Conservation (phyloP, 2,329 filamentous ascomycete genomes). For the Leptographium flavum region DNA sequence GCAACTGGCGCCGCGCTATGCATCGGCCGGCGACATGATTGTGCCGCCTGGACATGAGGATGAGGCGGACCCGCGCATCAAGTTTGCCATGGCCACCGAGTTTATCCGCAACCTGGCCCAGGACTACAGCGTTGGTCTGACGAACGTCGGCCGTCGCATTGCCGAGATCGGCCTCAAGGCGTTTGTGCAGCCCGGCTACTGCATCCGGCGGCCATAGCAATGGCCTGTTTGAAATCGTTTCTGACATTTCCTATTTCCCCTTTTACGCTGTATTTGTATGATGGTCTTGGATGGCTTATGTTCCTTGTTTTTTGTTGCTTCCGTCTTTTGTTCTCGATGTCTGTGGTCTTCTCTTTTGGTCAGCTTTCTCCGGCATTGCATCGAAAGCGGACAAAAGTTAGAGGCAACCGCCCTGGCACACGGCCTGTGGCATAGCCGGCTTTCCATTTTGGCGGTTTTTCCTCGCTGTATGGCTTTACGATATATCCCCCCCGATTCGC, state of each 20-base stretch:
- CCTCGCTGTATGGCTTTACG: no score
- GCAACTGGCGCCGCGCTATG: constrained; percentile 53
- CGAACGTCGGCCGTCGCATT: constrained; percentile 57
- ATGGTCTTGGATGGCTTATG: background rate
- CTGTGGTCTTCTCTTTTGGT: background rate
- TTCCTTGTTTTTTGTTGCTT: background rate
- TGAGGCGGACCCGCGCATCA: constrained; percentile 52
- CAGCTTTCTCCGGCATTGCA: background rate
- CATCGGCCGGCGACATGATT: constrained; percentile 25
- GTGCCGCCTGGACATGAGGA: constrained; percentile 43
- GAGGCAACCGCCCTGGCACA: background rate
- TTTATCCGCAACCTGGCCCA: constrained; percentile 53
- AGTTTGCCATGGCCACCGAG: constrained; percentile 53
- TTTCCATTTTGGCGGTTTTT: background rate
- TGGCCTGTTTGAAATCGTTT: background rate
- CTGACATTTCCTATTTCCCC: background rate
- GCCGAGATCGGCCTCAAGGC: constrained; percentile 51
- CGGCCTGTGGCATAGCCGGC: background rate
- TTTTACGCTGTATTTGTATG: background rate
- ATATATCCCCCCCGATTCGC: no score
- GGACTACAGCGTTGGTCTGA: constrained; percentile 48
- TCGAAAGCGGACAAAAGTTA: background rate
- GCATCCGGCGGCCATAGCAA: constrained; percentile 19
- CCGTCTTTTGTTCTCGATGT: background rate
- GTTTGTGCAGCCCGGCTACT: constrained; percentile 38